Evolutionary conservation across 139 green algal genomes (phyloP).

Genomic region (Coelastrella sp.): DNA sequence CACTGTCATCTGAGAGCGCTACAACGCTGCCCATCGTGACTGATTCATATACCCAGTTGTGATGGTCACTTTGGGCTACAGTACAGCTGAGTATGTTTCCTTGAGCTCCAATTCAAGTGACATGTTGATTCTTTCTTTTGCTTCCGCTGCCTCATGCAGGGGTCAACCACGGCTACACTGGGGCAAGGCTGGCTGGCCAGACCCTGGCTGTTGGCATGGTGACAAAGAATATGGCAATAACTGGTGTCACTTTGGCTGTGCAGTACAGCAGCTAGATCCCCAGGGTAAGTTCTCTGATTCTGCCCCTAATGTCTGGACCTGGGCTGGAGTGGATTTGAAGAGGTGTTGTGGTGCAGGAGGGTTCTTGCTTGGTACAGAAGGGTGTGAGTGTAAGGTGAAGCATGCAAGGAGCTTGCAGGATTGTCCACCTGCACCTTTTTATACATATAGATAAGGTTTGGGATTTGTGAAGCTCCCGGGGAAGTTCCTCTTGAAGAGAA

Average conservation of each 20-base stretch:
- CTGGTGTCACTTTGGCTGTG: slow-evolving; percentile 75
- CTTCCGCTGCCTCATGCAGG: neutral
- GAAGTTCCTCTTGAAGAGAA: neutral
- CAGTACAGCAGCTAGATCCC: slow-evolving; percentile 64
- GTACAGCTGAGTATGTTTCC: no score
- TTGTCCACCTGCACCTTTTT: slow-evolving; percentile 67
- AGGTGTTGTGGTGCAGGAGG: slow-evolving; percentile 59
- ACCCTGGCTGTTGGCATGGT: slow-evolving; percentile 66
- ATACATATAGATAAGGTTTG: slow-evolving; percentile 49
- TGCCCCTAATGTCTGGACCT: slow-evolving; percentile 62
- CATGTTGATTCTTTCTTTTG: no score
- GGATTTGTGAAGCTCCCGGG: no score
- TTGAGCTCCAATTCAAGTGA: no score
- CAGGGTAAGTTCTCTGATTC: slow-evolving; percentile 59
- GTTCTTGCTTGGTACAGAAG: slow-evolving; percentile 34
- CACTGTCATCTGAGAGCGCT: no score
- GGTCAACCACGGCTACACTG: slow-evolving; percentile 77
- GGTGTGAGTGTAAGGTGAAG: slow-evolving; percentile 62
- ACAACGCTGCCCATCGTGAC: no score
- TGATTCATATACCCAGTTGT: no score
- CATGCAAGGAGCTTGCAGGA: slow-evolving; percentile 8
- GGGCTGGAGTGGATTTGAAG: slow-evolving; percentile 65
- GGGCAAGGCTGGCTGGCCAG: slow-evolving; percentile 77
- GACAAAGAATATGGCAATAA: slow-evolving; percentile 63
- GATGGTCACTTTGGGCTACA: no score